Evolutionary conservation across 768 basidiomycete species (phyloP), one percentile per base, ranked within the genome.

Genomic region (Calvatia gigantea): DNA sequence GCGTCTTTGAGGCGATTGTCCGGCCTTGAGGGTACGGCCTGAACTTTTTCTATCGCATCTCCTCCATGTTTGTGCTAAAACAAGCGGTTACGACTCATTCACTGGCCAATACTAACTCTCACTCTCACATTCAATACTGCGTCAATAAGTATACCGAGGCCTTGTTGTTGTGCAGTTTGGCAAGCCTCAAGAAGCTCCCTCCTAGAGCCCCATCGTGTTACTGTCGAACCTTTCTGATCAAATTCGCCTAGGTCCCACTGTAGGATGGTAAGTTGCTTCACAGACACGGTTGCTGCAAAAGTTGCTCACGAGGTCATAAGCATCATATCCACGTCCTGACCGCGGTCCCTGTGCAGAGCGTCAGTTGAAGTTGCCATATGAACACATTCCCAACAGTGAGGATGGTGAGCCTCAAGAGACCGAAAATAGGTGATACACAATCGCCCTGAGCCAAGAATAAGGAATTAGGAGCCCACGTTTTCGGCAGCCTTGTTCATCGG

Each of bases 181-280:
- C 88, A 87, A 21, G 91, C 90, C 9, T 73, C 63, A 1, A 93
- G 64, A 25, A 94, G 79, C 57, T 96, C 88, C 27, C 90, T 83
- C 61, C 85, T 88, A 11, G 88, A 86, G 21, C 94, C 94, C 93
- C 94, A 98, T 56, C 92, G 80, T 1, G 94, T 96, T 14, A 74
- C 67, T 29, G 83, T 65, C 14, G 80, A 69, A 14, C 86, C 88
- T 64, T 86, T 91, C 67, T 90, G 91, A 48, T 87, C 60, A 59
- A 93, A 93, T 70, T 93, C 91, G 32, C 91, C 91, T 15, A 94
- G 70, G 66, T 94, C 91, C 91, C 91, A 94, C 90, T 93, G 50
- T 2, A 39, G 43, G 27, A 44, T 19, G 27, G 38, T 23, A 44
- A 43, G 32, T 14, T 46, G 46, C 27, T 6, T 35, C n/a, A 41